These are phyloP conservation scores for Rauvolfia tetraphylla DNA, from an alignment of 257 asterid species.

Conservation along the genomic window DNA sequence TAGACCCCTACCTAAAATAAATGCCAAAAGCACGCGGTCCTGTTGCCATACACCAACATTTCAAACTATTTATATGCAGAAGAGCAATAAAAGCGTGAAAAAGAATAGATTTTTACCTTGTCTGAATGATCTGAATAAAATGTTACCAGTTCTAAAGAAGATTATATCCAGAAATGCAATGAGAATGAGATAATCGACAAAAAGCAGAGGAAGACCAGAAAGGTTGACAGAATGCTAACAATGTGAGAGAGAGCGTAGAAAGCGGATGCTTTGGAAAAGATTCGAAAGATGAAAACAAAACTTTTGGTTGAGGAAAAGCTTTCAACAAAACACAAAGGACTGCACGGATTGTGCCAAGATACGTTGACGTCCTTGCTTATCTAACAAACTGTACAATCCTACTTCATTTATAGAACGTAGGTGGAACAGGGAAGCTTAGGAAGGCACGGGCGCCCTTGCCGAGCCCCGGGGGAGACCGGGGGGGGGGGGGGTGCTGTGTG, in stretches of 20 bases:
- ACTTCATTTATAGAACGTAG: constrained; percentile 13
- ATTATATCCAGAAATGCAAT: background rate
- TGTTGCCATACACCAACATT: background rate
- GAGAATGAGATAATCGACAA: background rate
- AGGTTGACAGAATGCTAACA: constrained; percentile 11
- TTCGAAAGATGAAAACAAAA: background rate
- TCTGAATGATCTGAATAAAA: background rate
- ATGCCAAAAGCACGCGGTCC: background rate
- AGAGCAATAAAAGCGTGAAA: background rate
- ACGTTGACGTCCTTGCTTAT: constrained; percentile 8
- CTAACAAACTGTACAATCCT: constrained; percentile 2
- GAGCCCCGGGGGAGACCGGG: too few species aligned
- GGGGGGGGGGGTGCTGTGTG: too few species aligned
- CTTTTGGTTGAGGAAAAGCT: background rate
- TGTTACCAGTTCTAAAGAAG: background rate
- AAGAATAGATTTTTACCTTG: background rate
- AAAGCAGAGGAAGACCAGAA: constrained; percentile 12
- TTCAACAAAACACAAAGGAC: background rate
- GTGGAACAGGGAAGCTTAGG: too few species aligned
- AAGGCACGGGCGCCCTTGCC: too few species aligned
- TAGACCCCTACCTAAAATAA: background rate
- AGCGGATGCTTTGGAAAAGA: constrained; percentile 3
- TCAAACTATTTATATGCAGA: background rate
- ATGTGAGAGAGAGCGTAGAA: constrained; percentile 22
- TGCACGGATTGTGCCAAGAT: too few species aligned